These are phyloP conservation scores for Fusarium penzigii DNA, from an alignment of 2,329 filamentous ascomycete species.

Conservation along the genomic window DNA sequence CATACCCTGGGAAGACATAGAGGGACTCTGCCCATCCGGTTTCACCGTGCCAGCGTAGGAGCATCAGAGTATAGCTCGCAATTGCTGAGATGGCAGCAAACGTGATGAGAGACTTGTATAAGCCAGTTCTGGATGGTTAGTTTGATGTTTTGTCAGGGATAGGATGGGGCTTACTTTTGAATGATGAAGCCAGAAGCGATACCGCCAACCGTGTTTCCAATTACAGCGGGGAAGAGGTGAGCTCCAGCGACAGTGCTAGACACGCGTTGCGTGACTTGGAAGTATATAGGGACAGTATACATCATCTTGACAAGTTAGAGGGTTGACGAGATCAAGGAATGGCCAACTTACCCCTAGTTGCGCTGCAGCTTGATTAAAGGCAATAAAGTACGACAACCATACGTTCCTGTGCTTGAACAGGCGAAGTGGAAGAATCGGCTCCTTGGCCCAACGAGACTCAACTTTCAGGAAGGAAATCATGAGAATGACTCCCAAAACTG, in stretches of 20 bases:
- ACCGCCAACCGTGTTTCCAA: conserved; percentile 66
- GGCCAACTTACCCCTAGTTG: conserved; percentile 25
- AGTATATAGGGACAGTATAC: conserved; percentile 69
- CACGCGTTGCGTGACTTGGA: conserved; percentile 60
- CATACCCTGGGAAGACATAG: conserved; percentile 54
- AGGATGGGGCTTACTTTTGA: conserved; percentile 36
- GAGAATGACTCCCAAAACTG: conserved; percentile 39
- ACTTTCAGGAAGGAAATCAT: conserved; percentile 44
- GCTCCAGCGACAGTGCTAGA: conserved; percentile 59
- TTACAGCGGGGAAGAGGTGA: conserved; percentile 66
- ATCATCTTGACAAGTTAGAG: conserved; percentile 38
- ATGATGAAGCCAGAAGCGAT: conserved; percentile 61
- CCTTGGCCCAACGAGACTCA: conserved; percentile 47
- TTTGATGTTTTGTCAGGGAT: not conserved
- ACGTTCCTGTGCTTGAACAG: conserved; percentile 55
- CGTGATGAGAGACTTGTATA: conserved; percentile 57
- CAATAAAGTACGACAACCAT: conserved; percentile 53
- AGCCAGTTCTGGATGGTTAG: conserved; percentile 48
- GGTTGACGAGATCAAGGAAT: too few species aligned
- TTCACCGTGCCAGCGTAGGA: conserved; percentile 60
- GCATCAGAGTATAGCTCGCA: conserved; percentile 52
- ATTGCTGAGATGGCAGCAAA: conserved; percentile 51
- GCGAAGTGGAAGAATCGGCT: conserved; percentile 60
- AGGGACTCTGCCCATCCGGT: conserved; percentile 57
- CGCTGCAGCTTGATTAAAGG: conserved; percentile 58